Conservation (phyloP, 495 filamentous ascomycete species). For the Lasiosphaeria miniovina region DNA sequence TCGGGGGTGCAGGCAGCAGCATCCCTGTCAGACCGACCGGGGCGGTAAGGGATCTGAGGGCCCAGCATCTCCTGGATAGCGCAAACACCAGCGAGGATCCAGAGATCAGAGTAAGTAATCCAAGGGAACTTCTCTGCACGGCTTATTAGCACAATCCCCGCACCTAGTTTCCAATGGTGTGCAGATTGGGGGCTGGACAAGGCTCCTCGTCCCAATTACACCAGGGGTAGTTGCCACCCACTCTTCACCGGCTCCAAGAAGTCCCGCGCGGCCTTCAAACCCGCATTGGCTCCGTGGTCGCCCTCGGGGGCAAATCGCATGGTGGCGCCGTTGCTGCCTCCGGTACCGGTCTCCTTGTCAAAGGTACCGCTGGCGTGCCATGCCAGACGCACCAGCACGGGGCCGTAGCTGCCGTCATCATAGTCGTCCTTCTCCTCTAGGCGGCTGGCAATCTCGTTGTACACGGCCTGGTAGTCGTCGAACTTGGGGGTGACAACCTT, state of each 20-base stretch:
- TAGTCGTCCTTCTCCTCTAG: slow-evolving; percentile 91
- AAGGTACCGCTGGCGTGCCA: slow-evolving; percentile 90
- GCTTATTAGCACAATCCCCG: background rate
- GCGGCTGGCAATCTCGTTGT: slow-evolving; percentile 75
- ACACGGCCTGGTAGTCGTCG: slow-evolving; percentile 94
- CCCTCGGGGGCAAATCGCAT: slow-evolving; percentile 95
- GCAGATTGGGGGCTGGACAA: background rate
- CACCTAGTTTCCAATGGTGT: background rate
- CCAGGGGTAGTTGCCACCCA: slow-evolving; percentile 31
- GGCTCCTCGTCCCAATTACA: background rate
- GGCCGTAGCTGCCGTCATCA: slow-evolving; percentile 94
- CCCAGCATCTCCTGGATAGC: slow-evolving; percentile 96
- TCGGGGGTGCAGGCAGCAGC: slow-evolving; percentile 88
- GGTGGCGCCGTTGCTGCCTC: slow-evolving; percentile 93
- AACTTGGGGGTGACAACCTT: slow-evolving; percentile 69
- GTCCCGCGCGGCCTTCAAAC: slow-evolving; percentile 81
- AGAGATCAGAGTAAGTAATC: slow-evolving; percentile 95
- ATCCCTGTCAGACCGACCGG: slow-evolving; percentile 81
- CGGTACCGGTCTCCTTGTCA: slow-evolving; percentile 83
- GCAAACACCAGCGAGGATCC: slow-evolving; percentile 83
- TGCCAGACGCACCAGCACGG: slow-evolving; percentile 79
- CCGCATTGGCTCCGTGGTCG: slow-evolving; percentile 92
- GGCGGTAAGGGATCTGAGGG: slow-evolving; percentile 82
- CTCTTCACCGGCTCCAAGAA: slow-evolving; percentile 89
- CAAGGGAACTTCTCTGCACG: slow-evolving; percentile 74